phyloP scores from a whole-genome alignment of 257 asterid genomes.

The Plectranthus barbatus region DNA sequence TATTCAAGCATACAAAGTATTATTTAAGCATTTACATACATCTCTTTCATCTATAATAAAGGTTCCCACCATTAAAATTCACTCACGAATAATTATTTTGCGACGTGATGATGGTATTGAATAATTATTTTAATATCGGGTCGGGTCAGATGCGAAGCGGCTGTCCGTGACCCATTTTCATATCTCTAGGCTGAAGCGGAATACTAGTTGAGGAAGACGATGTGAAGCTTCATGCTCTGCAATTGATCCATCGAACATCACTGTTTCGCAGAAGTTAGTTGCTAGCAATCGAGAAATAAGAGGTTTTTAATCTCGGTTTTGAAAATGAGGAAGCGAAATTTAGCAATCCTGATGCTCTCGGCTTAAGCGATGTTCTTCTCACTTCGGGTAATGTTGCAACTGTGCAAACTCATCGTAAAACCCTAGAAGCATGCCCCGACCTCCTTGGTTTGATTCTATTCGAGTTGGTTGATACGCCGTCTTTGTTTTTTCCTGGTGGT shows the following conservation, averaged over 20 bases:
- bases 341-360: slow-evolving; percentile 86
- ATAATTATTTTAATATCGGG: too few species aligned
- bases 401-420: not conserved
- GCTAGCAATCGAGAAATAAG: not conserved
- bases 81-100: too few species aligned
- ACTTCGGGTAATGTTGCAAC: slow-evolving; percentile 55
- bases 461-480: not conserved
- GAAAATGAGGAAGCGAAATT: slow-evolving; percentile 92
- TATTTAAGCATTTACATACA: too few species aligned
- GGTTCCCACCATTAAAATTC: too few species aligned
- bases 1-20: too few species aligned
- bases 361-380: slow-evolving; percentile 98
- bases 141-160: too few species aligned
- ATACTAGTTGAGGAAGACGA: slow-evolving; percentile 1
- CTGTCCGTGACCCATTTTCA: too few species aligned
- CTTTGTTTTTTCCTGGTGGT: not conserved
- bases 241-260: slow-evolving; percentile 10
- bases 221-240: slow-evolving; percentile 1
- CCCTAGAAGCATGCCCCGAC: not conserved
- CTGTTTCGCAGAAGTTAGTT: not conserved
- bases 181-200: too few species aligned
- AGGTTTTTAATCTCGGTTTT: not conserved
- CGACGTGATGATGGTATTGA: too few species aligned
- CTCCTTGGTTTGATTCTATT: not conserved
- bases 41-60: too few species aligned